phyloP scores from a whole-genome alignment of 164 flowering plant genomes.

The Vitis rotundifolia region DNA sequence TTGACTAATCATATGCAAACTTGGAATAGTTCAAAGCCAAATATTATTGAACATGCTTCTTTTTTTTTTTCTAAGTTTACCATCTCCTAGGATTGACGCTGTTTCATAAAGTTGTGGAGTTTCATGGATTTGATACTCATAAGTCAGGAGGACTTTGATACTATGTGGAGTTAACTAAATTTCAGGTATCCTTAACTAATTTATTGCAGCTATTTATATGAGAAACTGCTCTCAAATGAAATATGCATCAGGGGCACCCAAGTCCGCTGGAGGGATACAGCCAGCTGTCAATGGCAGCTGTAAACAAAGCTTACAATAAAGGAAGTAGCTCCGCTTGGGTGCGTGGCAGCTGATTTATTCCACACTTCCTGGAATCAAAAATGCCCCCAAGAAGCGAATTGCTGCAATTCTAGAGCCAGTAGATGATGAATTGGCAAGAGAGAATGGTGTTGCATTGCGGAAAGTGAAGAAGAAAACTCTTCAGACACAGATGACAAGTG shows the following conservation, averaged over 20 bases:
- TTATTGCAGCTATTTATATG: background rate
- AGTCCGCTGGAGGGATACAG: constrained; percentile 82
- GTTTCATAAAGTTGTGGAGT: constrained; percentile 74
- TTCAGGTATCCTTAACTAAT: constrained; percentile 48
- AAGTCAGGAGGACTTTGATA: constrained; percentile 84
- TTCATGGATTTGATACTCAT: constrained; percentile 89
- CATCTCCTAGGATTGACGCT: constrained; percentile 74
- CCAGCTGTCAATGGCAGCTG: constrained; percentile 86
- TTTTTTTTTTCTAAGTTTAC: background rate
- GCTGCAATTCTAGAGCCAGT: constrained; percentile 87
- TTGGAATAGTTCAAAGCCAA: too few relatives aligned
- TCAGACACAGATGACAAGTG: constrained; percentile 72
- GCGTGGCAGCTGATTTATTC: constrained; percentile 75
- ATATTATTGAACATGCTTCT: background rate
- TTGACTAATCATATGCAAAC: background rate
- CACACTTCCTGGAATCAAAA: constrained; percentile 82
- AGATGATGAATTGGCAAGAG: constrained; percentile 45
- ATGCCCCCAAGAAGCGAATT: constrained; percentile 84
- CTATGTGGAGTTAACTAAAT: constrained; percentile 72
- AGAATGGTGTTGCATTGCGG: constrained; percentile 41
- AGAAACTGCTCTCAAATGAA: background rate
- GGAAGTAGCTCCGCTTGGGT: constrained; percentile 67
- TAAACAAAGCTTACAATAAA: constrained; percentile 82
- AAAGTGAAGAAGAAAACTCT: constrained; percentile 67
- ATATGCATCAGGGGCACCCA: constrained; percentile 58